These are phyloP conservation scores for Colletotrichum musicola DNA, from an alignment of 2,329 filamentous ascomycete species.

Conservation along the genomic window DNA sequence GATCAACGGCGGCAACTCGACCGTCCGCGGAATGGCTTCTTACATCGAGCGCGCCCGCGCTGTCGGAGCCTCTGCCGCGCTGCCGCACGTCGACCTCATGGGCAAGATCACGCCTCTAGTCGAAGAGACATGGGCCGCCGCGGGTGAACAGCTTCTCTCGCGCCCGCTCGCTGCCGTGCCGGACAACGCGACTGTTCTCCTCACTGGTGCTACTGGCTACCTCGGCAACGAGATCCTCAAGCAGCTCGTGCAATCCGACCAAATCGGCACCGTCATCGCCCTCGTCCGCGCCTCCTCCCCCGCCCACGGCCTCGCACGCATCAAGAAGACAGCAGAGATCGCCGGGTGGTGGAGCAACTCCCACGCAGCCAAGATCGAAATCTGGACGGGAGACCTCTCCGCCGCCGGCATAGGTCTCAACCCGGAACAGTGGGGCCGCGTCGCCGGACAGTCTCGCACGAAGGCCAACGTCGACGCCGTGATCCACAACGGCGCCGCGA, in stretches of 20 bases:
- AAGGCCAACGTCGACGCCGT: background rate
- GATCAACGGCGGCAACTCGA: constrained; percentile 41
- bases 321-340: constrained; percentile 24
- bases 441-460: constrained; percentile 31
- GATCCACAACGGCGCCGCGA: constrained; percentile 17
- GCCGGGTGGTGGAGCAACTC: constrained; percentile 37
- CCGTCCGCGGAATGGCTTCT: constrained; percentile 38
- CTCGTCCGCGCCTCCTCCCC: constrained; percentile 31
- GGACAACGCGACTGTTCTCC: constrained; percentile 3
- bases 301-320: constrained; percentile 22
- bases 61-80: background rate
- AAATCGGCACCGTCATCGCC: constrained; percentile 17
- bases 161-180: background rate
- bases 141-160: background rate
- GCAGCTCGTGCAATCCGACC: background rate
- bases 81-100: constrained; percentile 2
- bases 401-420: constrained; percentile 22
- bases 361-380: constrained; percentile 20
- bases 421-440: constrained; percentile 1
- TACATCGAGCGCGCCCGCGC: constrained; percentile 22
- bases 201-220: constrained; percentile 26
- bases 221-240: constrained; percentile 28
- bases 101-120: constrained; percentile 9
- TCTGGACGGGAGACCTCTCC: constrained; percentile 40
- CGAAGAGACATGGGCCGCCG: background rate